Evolutionary conservation across 768 basidiomycete species (phyloP).

Genomic region (Mycena galopus): DNA sequence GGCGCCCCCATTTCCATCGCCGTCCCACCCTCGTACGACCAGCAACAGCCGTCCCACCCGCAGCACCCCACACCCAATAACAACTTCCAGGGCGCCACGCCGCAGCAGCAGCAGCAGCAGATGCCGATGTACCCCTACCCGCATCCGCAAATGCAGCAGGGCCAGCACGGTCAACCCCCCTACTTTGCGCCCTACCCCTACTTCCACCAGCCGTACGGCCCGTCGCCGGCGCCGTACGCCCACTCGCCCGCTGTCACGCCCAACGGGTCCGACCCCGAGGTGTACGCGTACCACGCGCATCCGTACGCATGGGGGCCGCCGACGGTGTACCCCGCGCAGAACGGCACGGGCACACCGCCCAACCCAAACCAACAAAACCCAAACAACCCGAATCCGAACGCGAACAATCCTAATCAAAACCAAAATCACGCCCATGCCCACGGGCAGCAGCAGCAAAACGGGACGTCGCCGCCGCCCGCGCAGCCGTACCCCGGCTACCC

Average conservation of each 20-base stretch:
- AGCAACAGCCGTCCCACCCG: slow-evolving; percentile 48
- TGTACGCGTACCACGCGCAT: neutral
- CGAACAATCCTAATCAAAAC: neutral
- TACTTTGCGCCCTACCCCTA: slow-evolving; percentile 40
- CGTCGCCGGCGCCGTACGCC: too few relatives aligned
- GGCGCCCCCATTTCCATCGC: slow-evolving; percentile 46
- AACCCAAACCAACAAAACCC: slow-evolving; percentile 22
- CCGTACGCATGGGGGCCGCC: slow-evolving; percentile 43
- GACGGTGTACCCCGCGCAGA: slow-evolving; percentile 36
- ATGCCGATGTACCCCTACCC: neutral
- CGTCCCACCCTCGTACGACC: slow-evolving; percentile 28
- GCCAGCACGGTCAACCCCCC: slow-evolving; percentile 39
- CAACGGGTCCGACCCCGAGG: neutral
- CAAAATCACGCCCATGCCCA: slow-evolving; percentile 2
- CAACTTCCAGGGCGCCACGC: slow-evolving; percentile 38
- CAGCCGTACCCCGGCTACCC: slow-evolving; percentile 34
- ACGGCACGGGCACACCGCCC: slow-evolving; percentile 32
- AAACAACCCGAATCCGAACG: neutral
- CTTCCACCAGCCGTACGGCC: slow-evolving; percentile 51
- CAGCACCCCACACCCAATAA: slow-evolving; percentile 31
- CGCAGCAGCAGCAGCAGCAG: slow-evolving; percentile 42
- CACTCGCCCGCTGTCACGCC: neutral
- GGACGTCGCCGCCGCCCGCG: slow-evolving; percentile 27
- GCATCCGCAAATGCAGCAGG: slow-evolving; percentile 49
- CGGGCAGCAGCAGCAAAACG: slow-evolving; percentile 12